A percentile compares a stretch with the other conserved stretches of the same genome.
phyloP scores from a whole-genome alignment of 225 moss, liverwort and hornwort genomes.

The Marchantia polymorpha region DNA sequence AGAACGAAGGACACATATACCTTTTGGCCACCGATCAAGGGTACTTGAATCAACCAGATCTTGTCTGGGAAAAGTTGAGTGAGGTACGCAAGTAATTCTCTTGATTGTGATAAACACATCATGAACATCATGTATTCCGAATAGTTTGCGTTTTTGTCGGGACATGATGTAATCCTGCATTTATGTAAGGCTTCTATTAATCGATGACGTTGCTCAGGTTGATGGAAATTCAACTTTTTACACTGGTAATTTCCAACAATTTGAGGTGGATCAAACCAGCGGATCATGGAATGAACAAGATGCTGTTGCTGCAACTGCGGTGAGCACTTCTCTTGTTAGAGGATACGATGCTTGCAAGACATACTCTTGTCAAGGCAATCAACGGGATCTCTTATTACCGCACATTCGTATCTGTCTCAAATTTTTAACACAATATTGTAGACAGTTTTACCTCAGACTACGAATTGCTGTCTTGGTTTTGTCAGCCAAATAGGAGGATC shows the following conservation, averaged over 20 bases:
- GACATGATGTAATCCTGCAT: neutral
- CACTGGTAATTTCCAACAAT: constrained; percentile 77
- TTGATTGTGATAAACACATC: neutral
- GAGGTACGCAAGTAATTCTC: constrained; percentile 48
- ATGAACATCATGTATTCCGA: too few species aligned
- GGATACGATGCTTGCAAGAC: neutral
- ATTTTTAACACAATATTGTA: too few species aligned
- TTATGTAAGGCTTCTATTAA: neutral
- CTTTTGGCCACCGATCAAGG: constrained; percentile 96
- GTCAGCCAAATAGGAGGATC: neutral
- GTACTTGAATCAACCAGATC: constrained; percentile 86
- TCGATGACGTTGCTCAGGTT: constrained; percentile 43
- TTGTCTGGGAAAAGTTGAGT: constrained; percentile 94
- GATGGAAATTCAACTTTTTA: constrained; percentile 84
- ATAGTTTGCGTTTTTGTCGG: neutral
- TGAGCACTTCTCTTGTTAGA: constrained; percentile 22
- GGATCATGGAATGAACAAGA: constrained; percentile 84
- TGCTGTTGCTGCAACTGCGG: constrained; percentile 67
- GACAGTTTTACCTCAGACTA: too few species aligned
- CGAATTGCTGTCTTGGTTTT: neutral
- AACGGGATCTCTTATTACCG: neutral
- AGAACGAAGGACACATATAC: constrained; percentile 78
- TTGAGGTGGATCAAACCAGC: constrained; percentile 70
- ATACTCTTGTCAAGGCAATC: too few species aligned
- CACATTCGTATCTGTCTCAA: neutral